Conservation (phyloP, 768 basidiomycete species). For the Pulveroboletus sp. region DNA sequence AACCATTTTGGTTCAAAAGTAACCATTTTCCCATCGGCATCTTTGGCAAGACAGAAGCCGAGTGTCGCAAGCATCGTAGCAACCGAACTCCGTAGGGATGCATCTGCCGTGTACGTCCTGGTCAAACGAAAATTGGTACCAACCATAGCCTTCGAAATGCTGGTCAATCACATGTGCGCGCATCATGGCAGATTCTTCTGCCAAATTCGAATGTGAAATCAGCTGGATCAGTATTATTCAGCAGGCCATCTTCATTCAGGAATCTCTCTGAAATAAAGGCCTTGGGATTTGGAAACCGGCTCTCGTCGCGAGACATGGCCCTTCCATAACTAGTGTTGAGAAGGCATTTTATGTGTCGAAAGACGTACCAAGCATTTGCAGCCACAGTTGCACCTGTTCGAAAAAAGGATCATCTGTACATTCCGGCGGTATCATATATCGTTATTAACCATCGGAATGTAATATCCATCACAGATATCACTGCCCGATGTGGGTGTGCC, state of each 20-base stretch:
- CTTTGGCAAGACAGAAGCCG: too few relatives aligned
- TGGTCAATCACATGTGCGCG: too few relatives aligned
- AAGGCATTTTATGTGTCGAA: too few relatives aligned
- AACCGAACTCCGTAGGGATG: too few relatives aligned
- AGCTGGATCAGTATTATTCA: conserved; percentile 3
- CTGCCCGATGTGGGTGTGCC: conserved; percentile 15
- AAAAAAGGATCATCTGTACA: not conserved
- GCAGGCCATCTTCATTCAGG: conserved; percentile 4
- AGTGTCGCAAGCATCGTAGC: too few relatives aligned
- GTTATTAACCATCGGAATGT: conserved; percentile 24
- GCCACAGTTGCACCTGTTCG: conserved; percentile 11
- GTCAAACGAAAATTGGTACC: too few relatives aligned
- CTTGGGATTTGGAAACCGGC: conserved; percentile 9
- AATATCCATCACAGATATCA: conserved; percentile 31
- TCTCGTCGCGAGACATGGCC: conserved; percentile 11
- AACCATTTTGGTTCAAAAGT: too few relatives aligned
- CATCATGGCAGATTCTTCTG: too few relatives aligned
- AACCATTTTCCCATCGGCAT: too few relatives aligned
- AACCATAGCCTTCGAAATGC: too few relatives aligned
- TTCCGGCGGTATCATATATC: too few relatives aligned
- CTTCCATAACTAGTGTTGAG: not conserved
- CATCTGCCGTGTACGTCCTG: too few relatives aligned
- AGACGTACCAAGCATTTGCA: conserved; percentile 11
- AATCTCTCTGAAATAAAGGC: conserved; percentile 8
- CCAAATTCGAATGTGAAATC: conserved; percentile 13